These are phyloP conservation scores for Furcasterigmium furcatum DNA, from an alignment of 2,329 filamentous ascomycete species.

Conservation along the genomic window DNA sequence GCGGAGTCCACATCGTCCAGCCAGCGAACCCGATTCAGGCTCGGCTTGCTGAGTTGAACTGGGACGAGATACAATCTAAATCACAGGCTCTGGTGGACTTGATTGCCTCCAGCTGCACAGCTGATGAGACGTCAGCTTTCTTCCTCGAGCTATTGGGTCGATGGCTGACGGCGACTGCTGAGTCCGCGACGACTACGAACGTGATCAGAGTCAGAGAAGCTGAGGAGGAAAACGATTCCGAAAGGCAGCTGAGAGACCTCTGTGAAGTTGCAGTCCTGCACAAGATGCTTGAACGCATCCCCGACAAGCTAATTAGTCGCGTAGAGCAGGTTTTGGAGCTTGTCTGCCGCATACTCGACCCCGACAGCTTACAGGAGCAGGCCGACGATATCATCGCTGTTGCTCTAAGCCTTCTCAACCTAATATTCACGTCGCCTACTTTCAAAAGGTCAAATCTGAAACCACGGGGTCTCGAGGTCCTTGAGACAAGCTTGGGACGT, in stretches of 20 bases:
- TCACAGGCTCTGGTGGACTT: conserved; percentile 45
- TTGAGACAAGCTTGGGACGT: conserved; percentile 45
- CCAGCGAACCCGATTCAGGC: conserved; percentile 6
- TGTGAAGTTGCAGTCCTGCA: conserved; percentile 61
- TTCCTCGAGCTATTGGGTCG: conserved; percentile 57
- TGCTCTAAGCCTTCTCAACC: conserved; percentile 58
- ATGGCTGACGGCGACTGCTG: conserved; percentile 45
- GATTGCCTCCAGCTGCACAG: conserved; percentile 45
- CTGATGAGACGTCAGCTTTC: conserved; percentile 54
- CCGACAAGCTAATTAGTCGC: conserved; percentile 60
- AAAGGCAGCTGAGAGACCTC: conserved; percentile 45
- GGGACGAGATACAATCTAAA: conserved; percentile 43
- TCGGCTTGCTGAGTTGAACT: conserved; percentile 27
- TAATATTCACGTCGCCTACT: conserved; percentile 54
- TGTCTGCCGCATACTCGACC: conserved; percentile 55
- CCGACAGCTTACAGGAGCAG: conserved; percentile 34
- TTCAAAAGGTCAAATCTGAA: conserved; percentile 49
- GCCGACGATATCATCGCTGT: conserved; percentile 48
- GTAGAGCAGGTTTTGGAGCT: conserved; percentile 64
- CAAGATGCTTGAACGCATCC: conserved; percentile 59
- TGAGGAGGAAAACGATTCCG: conserved; percentile 21
- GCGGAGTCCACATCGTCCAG: conserved; percentile 48
- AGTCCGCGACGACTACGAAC: conserved; percentile 18
- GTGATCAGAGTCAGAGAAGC: conserved; percentile 17
- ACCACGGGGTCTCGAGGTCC: conserved; percentile 33